Evolutionary conservation across 352 stramenopile genomes (phyloP).

Genomic region (Pythium rishiriense): DNA sequence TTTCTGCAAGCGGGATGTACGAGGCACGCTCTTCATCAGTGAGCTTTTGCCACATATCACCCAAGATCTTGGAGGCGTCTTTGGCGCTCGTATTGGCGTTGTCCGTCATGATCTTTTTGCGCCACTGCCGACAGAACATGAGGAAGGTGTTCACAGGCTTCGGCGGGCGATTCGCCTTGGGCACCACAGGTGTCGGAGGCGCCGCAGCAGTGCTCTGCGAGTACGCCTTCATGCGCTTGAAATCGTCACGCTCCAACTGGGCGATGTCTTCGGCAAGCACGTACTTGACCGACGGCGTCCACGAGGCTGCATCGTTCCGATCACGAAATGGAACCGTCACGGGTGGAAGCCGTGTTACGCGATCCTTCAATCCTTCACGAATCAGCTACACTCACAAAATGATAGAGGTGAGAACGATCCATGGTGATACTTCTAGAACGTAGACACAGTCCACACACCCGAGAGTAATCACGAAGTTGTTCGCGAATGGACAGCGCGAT

Average conservation of each 20-base stretch:
- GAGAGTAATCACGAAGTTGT: slow-evolving; percentile 74
- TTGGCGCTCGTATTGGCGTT: slow-evolving; percentile 75
- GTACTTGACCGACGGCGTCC: slow-evolving; percentile 74
- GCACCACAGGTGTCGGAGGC: slow-evolving; percentile 25
- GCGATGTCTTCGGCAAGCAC: slow-evolving; percentile 74
- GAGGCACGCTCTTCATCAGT: slow-evolving; percentile 70
- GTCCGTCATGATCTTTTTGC: slow-evolving; percentile 81
- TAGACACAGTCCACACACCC: slow-evolving; percentile 29
- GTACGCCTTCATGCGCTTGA: slow-evolving; percentile 74
- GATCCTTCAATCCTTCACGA: slow-evolving; percentile 64
- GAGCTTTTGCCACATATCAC: slow-evolving; percentile 86
- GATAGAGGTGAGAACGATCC: not conserved
- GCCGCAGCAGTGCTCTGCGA: slow-evolving; percentile 50
- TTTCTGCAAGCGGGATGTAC: slow-evolving; percentile 67
- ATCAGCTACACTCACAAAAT: slow-evolving; percentile 56
- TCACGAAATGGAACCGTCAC: slow-evolving; percentile 62
- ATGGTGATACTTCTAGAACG: no score
- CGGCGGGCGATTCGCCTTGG: slow-evolving; percentile 67
- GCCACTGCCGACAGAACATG: slow-evolving; percentile 82
- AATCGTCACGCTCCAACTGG: slow-evolving; percentile 73
- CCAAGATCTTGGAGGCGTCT: slow-evolving; percentile 79
- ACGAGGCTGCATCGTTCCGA: slow-evolving; percentile 55
- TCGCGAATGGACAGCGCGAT: slow-evolving; percentile 78
- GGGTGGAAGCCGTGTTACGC: slow-evolving; percentile 55
- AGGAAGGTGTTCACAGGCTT: slow-evolving; percentile 87